Base-by-base conservation (phyloP, 2,329 filamentous ascomycete genomes). In the Aspergillus chevalieri region DNA sequence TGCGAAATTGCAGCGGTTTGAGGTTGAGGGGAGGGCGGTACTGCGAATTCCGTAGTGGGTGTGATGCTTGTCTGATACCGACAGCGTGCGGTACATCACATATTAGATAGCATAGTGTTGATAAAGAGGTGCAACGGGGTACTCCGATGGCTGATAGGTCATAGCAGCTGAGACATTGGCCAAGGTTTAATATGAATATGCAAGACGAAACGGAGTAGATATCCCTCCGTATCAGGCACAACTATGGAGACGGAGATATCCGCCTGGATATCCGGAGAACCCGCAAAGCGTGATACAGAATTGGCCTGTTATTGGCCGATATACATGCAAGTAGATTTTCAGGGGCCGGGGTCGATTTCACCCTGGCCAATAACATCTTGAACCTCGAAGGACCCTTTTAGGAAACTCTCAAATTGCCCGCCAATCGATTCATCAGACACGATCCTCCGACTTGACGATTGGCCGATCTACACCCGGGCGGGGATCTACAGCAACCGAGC, bases 21-120 rank as follows among this genome's bases (percentile, higher is more conserved):
- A 61, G 46, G 42, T 66, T 14, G 53, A 52, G 45, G 60, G 65
- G 12, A 47, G 63, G 51, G 60, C 61, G 10, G 57, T 60, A 7
- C 46, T 66, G 24, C 58, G 63, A 56, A 59, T 57, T 57, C 64
- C 60, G 63, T 56, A 12, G 38, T 2, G 17, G 17, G 17, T 17
- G 17, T 17, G 17, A 17, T 17, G 2, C 17, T 17, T 17, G 17
- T 17, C 17, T 17, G 17, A 17, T 17, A 17, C 17, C 17, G 17
- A 17, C 17, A 17, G 17, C 2, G 17, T 17, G 17, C 17, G 17
- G 17, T 17, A 17, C 17, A 17, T 17, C 17, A 17, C n/a, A 38
- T 38, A 15, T 8, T 6, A 8, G 34, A 38, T 38, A 38, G 9
- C 34, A 30, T 30, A 5, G 26, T 1, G n/a, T 38, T 19, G 34